These are phyloP conservation scores for Echinochloa phyllopogon DNA, from an alignment of 176 grass and related monocot genomes.

Conservation along the genomic window DNA sequence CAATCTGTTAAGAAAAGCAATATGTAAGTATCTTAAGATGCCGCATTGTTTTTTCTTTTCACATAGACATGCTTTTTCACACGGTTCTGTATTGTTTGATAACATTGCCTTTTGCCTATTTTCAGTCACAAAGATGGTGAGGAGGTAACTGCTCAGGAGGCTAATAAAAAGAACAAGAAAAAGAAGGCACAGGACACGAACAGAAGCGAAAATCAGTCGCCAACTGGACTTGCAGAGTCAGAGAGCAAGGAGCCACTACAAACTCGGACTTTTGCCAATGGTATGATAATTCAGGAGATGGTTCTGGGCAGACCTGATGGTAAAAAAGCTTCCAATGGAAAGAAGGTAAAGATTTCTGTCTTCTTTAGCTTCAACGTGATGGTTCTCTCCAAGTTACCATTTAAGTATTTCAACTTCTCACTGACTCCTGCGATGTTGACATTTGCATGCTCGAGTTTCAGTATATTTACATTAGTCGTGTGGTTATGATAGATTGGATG, in stretches of 20 bases:
- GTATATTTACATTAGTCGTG: neutral
- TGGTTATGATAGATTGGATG: neutral
- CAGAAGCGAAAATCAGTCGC: constrained; percentile 37
- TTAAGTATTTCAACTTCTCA: constrained; percentile 3
- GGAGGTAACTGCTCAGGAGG: constrained; percentile 27
- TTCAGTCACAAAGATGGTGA: constrained; percentile 31
- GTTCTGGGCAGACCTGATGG: constrained; percentile 79
- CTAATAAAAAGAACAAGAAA: constrained; percentile 57
- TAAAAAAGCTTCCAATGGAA: constrained; percentile 69
- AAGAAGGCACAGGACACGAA: constrained; percentile 58
- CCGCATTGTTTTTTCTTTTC: neutral
- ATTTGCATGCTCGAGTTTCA: neutral
- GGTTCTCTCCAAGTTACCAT: neutral
- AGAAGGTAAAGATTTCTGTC: constrained; percentile 58
- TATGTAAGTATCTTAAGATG: constrained; percentile 42
- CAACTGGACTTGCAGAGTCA: constrained; percentile 37
- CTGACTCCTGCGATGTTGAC: neutral
- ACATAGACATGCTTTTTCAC: neutral
- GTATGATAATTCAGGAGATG: constrained; percentile 75
- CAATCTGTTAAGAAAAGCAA: constrained; percentile 39
- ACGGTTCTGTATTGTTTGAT: neutral
- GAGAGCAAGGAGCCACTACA: constrained; percentile 50
- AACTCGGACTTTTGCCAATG: constrained; percentile 78
- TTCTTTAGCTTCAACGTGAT: neutral
- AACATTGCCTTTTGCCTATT: neutral